phyloP scores from a whole-genome alignment of 257 asterid species.

The Ballota nigra region DNA sequence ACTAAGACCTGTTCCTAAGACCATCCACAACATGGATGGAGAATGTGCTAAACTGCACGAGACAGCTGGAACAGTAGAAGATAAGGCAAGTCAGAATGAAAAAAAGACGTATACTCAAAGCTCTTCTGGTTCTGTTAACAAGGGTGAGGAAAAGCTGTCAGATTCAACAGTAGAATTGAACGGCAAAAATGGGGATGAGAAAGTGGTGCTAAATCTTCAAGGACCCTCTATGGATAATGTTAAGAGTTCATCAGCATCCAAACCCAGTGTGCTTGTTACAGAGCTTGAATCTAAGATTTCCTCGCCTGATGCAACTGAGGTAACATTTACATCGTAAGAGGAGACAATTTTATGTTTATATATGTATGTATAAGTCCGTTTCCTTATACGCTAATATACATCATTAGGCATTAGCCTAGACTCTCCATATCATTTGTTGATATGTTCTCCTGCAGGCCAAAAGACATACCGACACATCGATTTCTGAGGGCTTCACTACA shows the following conservation, averaged over 20 bases:
- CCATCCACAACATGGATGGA: conserved; percentile 31
- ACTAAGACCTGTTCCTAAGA: conserved; percentile 43
- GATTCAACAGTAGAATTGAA: too few relatives aligned
- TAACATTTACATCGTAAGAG: conserved; percentile 8
- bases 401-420: not conserved
- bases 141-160: conserved; percentile 27
- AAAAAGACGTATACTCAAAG: conserved; percentile 16
- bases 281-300: conserved; percentile 30
- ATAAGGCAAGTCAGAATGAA: conserved; percentile 27
- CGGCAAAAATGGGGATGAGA: too few relatives aligned
- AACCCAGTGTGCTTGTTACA: conserved; percentile 17
- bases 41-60: conserved; percentile 31
- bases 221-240: conserved; percentile 15
- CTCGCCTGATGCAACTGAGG: conserved; percentile 27
- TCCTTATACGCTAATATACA: not conserved
- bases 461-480: conserved; percentile 24
- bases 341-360: too few relatives aligned
- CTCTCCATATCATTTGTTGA: not conserved
- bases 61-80: conserved; percentile 25
- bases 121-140: conserved; percentile 10
- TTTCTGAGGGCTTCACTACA: conserved; percentile 25
- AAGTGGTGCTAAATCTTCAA: not conserved
- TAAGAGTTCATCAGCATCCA: conserved; percentile 19
- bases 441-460: conserved; percentile 28
- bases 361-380: not conserved